Evolutionary conservation across 2,329 filamentous ascomycete species (phyloP), one percentile per base, ranked within the genome.

Genomic region (Zasmidium cellare): DNA sequence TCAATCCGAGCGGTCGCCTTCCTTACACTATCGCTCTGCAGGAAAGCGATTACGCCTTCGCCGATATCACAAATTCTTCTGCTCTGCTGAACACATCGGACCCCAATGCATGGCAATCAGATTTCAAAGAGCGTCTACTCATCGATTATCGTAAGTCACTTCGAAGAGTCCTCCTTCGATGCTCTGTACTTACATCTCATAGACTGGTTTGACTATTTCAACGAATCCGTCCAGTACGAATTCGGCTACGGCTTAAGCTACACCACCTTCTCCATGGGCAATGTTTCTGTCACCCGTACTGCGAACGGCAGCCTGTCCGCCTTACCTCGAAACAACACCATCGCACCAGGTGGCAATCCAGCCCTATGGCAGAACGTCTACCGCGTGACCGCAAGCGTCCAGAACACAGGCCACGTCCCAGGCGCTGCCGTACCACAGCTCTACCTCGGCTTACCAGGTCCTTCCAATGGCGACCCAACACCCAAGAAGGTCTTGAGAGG

Each of bases 21-120:
- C 92, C 92, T 0, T 96, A 96, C 74, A 96, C 91, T 0, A 88
- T 96, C 51, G 91, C 89, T 7, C 88, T 87, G 69, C 80, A 80
- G 0, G 79, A 89, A 45, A 46, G 45, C 41, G 70, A 73, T 57
- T 70, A 70, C 67, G 55, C 55, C 2, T 71, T 69, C 57, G 70
- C 67, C 14, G 68, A 69, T 18, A 69, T 76, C 24, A 68, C 71
- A 28, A 77, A 76, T 60, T 75, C 69, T 38, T 71, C 70, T 5
- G 70, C 59, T 3, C 64, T 75, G 0, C 48, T 61, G 18, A 65
- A 66, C 3, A 71, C 71, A 0, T 71, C 70, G 50, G 74, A 74
- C 0, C 75, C 74, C 67, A 65, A 71, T 53, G 73, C 73, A 0
- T 78, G 76, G 76, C 78, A 81, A 58, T 74, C 74, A 19, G 76